Base-by-base conservation (phyloP, 139 green algal species). In the Tetradesmus lagerheimii region DNA sequence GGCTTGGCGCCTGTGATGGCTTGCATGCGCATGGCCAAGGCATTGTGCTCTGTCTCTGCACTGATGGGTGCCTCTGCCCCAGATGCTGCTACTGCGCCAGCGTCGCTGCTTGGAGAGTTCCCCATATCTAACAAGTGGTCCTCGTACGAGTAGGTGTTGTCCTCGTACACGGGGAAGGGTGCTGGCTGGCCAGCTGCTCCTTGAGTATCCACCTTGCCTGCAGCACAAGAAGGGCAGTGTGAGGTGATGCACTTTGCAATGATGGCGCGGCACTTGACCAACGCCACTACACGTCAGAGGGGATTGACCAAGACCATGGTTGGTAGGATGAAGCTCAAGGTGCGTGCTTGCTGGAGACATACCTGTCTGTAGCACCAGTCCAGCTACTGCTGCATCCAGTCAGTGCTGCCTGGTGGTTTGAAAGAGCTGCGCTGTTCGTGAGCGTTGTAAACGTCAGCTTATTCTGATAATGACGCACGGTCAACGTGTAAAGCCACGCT, bases 1-100 rank as follows among this genome's bases (percentile, higher is more conserved):
- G 87, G 74, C 57, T 91, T 91, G n/a, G 87, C 87, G 50, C 87
- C 87, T 47, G 85, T 89, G 71, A 89, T 89, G n/a, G 85, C 85
- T 47, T 89, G 85, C 25, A 84, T 66, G 43, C 85, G 85, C 16
- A 66, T 64, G 6, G 80, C 80, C 18, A 53, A n/a, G 20, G 43
- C 80, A 78, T 83, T 89, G n/a, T 47, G 15, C 71, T 89, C 71
- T 6, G 71, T 50, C 38, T 89, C 85, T 31, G 77, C 77, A 53
- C 31, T 34, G 38, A 81, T 39, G 18, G 35, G 35, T 81, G 75
- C 75, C 75, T 81, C 75, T 47, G n/a, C 75, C 57, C 57, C 57
- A 9, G 57, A 31, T 71, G 57, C 57, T 71, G 57, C 57, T 31
- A 23, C 57, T 38, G 31, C 71, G 4, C 71, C 71, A 79, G 71